Conservation (phyloP, 75 land plant genomes). For the Sequoiadendron giganteum region DNA sequence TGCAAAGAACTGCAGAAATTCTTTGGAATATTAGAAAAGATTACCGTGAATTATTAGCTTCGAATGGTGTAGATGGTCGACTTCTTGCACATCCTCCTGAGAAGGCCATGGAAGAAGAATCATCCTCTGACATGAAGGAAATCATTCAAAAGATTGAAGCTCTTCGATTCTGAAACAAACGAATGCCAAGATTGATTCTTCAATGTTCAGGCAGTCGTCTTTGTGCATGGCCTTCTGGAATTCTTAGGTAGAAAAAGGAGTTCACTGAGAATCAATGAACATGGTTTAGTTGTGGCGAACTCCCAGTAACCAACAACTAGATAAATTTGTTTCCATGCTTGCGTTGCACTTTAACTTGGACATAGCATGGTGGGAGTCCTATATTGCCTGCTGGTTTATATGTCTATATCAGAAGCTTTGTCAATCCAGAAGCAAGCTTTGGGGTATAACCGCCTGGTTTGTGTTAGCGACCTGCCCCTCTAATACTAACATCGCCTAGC, state of each 20-base stretch:
- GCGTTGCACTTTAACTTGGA: background rate
- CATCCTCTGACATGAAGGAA: background rate
- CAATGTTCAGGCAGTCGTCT: background rate
- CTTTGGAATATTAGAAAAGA: slow-evolving; percentile 88
- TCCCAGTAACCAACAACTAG: background rate
- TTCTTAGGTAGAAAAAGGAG: background rate
- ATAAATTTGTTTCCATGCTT: background rate
- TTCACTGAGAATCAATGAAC: background rate
- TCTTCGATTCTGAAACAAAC: slow-evolving; percentile 2
- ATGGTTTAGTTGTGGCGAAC: background rate
- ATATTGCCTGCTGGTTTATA: background rate
- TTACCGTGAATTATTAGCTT: slow-evolving; percentile 34
- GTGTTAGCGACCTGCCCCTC: background rate
- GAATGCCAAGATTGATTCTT: background rate
- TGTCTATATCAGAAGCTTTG: background rate
- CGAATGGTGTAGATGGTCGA: background rate
- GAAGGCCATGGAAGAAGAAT: slow-evolving; percentile 1
- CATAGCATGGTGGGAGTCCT: background rate
- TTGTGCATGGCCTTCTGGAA: background rate
- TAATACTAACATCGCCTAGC: background rate
- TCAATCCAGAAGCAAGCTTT: background rate
- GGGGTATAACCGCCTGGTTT: background rate
- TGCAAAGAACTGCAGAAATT: slow-evolving; percentile 69
- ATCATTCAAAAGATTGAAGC: slow-evolving; percentile 6
- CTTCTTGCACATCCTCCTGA: slow-evolving; percentile 9